phyloP scores from a whole-genome alignment of 495 filamentous ascomycete species.

The Penicillium steckii region DNA sequence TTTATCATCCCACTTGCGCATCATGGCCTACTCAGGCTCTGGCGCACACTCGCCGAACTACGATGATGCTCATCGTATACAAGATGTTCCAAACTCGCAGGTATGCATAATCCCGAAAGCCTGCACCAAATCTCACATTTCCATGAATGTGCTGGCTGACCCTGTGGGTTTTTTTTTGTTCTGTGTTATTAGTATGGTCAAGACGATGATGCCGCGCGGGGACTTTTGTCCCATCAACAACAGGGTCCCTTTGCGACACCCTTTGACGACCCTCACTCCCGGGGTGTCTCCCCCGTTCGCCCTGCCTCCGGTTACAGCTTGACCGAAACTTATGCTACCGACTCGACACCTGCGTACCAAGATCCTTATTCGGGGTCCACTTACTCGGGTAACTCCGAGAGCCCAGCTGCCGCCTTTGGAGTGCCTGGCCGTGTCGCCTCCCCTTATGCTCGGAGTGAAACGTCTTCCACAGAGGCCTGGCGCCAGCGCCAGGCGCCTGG shows the following conservation, averaged over 20 bases:
- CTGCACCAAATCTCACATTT: too few relatives aligned
- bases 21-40: slow-evolving; percentile 56
- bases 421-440: slow-evolving; percentile 57
- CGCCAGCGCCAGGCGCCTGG: slow-evolving; percentile 77
- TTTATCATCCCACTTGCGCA: slow-evolving; percentile 21
- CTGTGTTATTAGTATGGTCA: slow-evolving; percentile 37
- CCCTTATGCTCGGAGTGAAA: slow-evolving; percentile 68
- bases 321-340: slow-evolving; percentile 82
- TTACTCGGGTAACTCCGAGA: slow-evolving; percentile 50
- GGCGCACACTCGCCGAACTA: slow-evolving; percentile 37
- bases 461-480: slow-evolving; percentile 86
- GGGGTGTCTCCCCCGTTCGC: slow-evolving; percentile 50
- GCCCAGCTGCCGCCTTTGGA: slow-evolving; percentile 53
- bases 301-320: slow-evolving; percentile 75
- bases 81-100: slow-evolving; percentile 57
- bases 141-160: too few relatives aligned
- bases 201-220: slow-evolving; percentile 74
- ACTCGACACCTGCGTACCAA: slow-evolving; percentile 50
- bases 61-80: slow-evolving; percentile 58
- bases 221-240: slow-evolving; percentile 68
- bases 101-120: slow-evolving; percentile 9
- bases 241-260: slow-evolving; percentile 58
- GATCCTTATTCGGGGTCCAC: slow-evolving; percentile 59
- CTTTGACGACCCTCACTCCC: slow-evolving; percentile 71
- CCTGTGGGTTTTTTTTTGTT: neutral